These are phyloP conservation scores for Orobanche coerulescens DNA, from an alignment of 257 asterid genomes.

Conservation along the genomic window DNA sequence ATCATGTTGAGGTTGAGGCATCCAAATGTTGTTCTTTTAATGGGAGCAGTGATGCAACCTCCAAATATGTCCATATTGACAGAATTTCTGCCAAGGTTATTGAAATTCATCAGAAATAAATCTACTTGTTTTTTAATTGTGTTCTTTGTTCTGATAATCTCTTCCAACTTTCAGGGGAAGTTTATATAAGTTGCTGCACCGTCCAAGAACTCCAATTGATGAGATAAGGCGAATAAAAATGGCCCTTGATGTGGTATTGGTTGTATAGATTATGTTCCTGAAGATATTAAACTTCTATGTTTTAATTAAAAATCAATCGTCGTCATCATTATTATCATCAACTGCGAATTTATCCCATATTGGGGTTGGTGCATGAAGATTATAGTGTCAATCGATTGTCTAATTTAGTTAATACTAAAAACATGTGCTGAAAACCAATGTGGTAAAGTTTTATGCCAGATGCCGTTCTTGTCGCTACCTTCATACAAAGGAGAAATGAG, in stretches of 20 bases:
- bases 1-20: slow-evolving; percentile 97
- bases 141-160: slow-evolving; percentile 14
- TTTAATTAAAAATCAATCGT: too few relatives aligned
- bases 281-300: too few relatives aligned
- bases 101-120: not conserved
- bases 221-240: slow-evolving; percentile 80
- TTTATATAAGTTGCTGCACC: slow-evolving; percentile 83
- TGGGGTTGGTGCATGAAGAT: too few relatives aligned
- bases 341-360: too few relatives aligned
- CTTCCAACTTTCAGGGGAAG: slow-evolving; percentile 74
- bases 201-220: slow-evolving; percentile 66
- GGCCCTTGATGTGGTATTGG: slow-evolving; percentile 95
- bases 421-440: too few relatives aligned
- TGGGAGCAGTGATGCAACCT: slow-evolving; percentile 96
- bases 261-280: slow-evolving; percentile 18
- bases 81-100: slow-evolving; percentile 42
- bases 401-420: too few relatives aligned
- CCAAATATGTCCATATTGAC: slow-evolving; percentile 94
- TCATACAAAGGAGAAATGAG: too few relatives aligned
- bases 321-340: too few relatives aligned
- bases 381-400: too few relatives aligned
- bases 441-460: too few relatives aligned
- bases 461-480: too few relatives aligned
- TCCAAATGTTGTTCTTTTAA: slow-evolving; percentile 94
- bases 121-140: not conserved